A percentile compares a stretch with the other conserved stretches of the same genome.
Conservation (phyloP, 2,329 filamentous ascomycete genomes). For the Phyllosticta citriasiana region DNA sequence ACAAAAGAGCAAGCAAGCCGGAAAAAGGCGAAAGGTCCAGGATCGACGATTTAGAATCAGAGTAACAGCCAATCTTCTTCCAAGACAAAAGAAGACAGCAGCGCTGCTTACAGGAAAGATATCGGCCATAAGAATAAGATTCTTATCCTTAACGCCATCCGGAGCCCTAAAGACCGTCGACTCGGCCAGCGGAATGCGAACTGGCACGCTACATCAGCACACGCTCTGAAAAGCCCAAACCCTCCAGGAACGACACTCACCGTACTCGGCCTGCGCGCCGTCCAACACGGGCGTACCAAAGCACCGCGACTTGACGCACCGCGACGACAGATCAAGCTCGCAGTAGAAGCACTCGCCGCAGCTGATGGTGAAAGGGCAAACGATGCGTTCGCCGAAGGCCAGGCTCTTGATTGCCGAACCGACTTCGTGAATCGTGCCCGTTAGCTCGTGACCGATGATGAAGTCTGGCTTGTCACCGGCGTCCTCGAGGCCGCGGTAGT, state of each 20-base stretch:
- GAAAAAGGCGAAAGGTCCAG: too few species aligned
- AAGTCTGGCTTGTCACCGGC: constrained; percentile 41
- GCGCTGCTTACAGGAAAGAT: constrained; percentile 64
- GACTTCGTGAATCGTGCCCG: constrained; percentile 59
- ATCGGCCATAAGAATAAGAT: constrained; percentile 79
- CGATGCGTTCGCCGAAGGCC: constrained; percentile 64
- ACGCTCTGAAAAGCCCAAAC: not conserved
- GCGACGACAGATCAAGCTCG: constrained; percentile 62
- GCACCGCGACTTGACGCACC: constrained; percentile 59
- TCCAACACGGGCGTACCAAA: constrained; percentile 65
- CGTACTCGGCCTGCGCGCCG: constrained; percentile 73
- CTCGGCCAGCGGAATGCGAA: constrained; percentile 69
- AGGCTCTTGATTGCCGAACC: constrained; percentile 60
- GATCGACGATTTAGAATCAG: too few species aligned
- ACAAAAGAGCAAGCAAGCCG: too few species aligned
- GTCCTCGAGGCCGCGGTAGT: constrained; percentile 71
- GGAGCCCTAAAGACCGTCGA: constrained; percentile 69
- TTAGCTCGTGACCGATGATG: constrained; percentile 79
- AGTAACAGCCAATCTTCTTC: too few species aligned
- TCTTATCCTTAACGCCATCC: constrained; percentile 58
- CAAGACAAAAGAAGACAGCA: too few species aligned
- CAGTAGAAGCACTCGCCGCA: constrained; percentile 73
- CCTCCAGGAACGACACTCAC: too few species aligned
- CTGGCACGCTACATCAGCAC: not conserved
- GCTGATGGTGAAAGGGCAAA: constrained; percentile 63